Evolutionary conservation across 352 stramenopile genomes (phyloP), one percentile per base, ranked within the genome.

Genomic region (Globisporangium radiosum): DNA sequence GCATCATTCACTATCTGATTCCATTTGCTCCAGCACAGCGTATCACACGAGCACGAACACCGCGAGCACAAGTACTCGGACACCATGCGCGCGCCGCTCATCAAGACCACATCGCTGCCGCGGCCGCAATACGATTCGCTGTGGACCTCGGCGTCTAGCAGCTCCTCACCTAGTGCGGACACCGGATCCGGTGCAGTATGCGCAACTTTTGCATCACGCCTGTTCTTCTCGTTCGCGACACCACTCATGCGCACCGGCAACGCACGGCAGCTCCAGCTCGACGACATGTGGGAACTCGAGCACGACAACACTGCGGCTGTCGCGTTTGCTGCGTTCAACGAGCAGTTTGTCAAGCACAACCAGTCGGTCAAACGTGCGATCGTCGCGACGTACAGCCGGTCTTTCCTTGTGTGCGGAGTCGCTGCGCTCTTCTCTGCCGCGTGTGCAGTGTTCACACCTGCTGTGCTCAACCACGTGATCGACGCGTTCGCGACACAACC

Each of bases 221-320:
- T 85, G 33, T 63, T 82, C 33, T 83, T 88, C 57, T 62, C 59
- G n/a, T 86, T 68, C 63, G 71, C 70, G 44, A 68, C 69, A 17
- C 59, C 68, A 1, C 51, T 86, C 47, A 75, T 88, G 62, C 33
- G 52, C 10, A 4, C 63, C 2, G 76, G 78, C 62, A 79, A 86
- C 48, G 14, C 47, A 47, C 72, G 69, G 1, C 72, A 81, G 62
- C 66, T 89, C 19, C 15, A 76, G 17, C 39, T 60, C 8, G 50
- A 70, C 9, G 76, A 85, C 55, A 19, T 88, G 54, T 82, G 72
- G 70, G 62, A 75, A 14, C 71, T 76, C 36, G 57, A 70, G 13
- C 55, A 51, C 9, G 57, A 66, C 19, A 76, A 78, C 58, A 39
- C 57, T 7, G 66, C 67, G 33, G 47, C 57, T 1, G 25, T 40